phyloP scores from a whole-genome alignment of 805 yeast genomes.

The Cephaloascus fragrans region DNA sequence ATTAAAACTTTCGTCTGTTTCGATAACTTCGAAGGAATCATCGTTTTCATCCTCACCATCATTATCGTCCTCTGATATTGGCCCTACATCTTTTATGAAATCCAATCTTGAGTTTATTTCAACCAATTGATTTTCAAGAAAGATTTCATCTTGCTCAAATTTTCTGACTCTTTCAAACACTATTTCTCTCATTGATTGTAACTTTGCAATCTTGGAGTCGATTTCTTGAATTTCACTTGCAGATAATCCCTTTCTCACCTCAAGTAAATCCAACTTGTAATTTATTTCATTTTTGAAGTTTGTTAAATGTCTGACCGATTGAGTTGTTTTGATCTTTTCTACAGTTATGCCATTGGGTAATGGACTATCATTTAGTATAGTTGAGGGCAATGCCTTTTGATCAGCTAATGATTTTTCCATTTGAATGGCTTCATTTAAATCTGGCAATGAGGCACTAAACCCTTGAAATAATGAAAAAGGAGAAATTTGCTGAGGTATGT shows the following conservation, averaged over 20 bases:
- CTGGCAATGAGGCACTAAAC: constrained; percentile 48
- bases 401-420: background rate
- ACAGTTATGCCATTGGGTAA: constrained; percentile 29
- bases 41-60: constrained; percentile 10
- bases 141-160: constrained; percentile 53
- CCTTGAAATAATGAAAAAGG: constrained; percentile 47
- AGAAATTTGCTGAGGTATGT: constrained; percentile 1
- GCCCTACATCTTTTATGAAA: constrained; percentile 28
- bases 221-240: constrained; percentile 56
- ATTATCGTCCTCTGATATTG: constrained; percentile 5
- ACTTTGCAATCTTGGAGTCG: constrained; percentile 43
- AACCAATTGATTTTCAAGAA: constrained; percentile 36
- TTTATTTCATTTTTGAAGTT: constrained; percentile 27
- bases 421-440: constrained; percentile 26
- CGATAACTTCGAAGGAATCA: constrained; percentile 1
- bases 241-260: constrained; percentile 55
- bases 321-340: constrained; percentile 30
- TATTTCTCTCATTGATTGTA: constrained; percentile 39
- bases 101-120: constrained; percentile 34
- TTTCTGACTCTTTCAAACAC: constrained; percentile 51
- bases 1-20: constrained; percentile 3
- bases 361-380: constrained; percentile 1
- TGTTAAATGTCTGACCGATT: constrained; percentile 26
- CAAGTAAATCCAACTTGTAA: constrained; percentile 42
- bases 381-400: background rate